Conservation (phyloP, 1,139 yeast species). For the Blastobotrys buckinghamii region DNA sequence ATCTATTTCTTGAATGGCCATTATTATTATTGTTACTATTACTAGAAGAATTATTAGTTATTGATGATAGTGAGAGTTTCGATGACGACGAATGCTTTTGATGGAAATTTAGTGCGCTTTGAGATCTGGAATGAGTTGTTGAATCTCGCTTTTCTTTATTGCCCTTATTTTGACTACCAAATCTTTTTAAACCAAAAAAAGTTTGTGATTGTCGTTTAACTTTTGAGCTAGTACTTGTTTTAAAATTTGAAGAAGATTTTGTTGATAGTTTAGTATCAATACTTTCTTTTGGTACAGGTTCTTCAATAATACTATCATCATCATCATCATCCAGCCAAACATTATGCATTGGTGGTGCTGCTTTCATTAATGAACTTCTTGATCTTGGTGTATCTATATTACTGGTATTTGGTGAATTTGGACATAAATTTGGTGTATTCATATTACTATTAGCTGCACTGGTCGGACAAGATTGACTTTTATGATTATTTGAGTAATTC, state of each 20-base stretch:
- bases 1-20: neutral
- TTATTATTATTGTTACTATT: neutral
- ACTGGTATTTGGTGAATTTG: neutral
- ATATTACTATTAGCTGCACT: neutral
- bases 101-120: neutral
- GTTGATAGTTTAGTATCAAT: neutral
- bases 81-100: neutral
- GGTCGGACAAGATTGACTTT: neutral
- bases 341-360: conserved; percentile 24
- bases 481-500: neutral
- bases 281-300: neutral
- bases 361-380: conserved; percentile 11
- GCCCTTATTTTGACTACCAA: conserved; percentile 9
- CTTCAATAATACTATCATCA: conserved; percentile 9
- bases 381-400: neutral
- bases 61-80: conserved; percentile 6
- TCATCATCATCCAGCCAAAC: conserved; percentile 27
- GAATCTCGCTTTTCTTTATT: neutral
- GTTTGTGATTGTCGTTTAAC: neutral
- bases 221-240: neutral
- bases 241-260: neutral
- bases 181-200: conserved; percentile 7
- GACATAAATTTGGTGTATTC: neutral
- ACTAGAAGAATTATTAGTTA: too few species aligned
- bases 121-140: neutral